These are phyloP conservation scores for Podila epicladia DNA, from an alignment of 192 early-diverging fungal species.

Conservation along the genomic window DNA sequence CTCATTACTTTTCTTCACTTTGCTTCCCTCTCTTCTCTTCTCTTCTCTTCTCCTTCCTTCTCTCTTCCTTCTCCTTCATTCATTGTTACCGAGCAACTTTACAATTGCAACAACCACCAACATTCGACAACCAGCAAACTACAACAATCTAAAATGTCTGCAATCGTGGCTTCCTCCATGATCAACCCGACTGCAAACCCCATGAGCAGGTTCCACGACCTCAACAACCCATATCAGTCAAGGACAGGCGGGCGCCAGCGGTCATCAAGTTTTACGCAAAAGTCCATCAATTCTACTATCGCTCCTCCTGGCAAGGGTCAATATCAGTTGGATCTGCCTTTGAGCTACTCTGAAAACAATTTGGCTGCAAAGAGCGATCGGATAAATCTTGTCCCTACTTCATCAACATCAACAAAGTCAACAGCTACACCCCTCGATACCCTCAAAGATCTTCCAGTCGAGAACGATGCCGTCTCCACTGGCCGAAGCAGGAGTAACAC, in stretches of 20 bases:
- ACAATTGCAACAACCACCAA: too few relatives aligned
- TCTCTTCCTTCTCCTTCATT: background rate
- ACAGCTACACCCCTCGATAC: background rate
- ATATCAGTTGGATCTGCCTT: background rate
- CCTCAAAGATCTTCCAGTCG: background rate
- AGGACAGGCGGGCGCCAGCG: slow-evolving; percentile 21
- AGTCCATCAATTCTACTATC: background rate
- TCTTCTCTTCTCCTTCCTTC: background rate
- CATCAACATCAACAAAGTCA: slow-evolving; percentile 1
- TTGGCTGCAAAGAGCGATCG: slow-evolving; percentile 15
- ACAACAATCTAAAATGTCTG: slow-evolving; percentile 9
- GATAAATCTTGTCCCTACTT: slow-evolving; percentile 33
- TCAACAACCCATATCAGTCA: background rate
- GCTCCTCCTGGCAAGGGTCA: slow-evolving; percentile 13
- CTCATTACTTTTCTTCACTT: background rate
- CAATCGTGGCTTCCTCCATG: slow-evolving; percentile 9
- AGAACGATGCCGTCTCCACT: slow-evolving; percentile 6
- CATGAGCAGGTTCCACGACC: slow-evolving; percentile 31
- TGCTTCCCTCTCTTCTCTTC: background rate
- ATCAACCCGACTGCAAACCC: slow-evolving; percentile 15
- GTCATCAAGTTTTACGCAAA: slow-evolving; percentile 21
- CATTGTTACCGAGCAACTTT: too few relatives aligned
- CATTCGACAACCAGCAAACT: background rate
- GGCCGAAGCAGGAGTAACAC: slow-evolving; percentile 49
- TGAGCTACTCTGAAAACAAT: background rate